Evolutionary conservation across 352 stramenopile genomes (phyloP), one percentile per base, ranked within the genome.

Genomic region (Globisporangium yorkense): DNA sequence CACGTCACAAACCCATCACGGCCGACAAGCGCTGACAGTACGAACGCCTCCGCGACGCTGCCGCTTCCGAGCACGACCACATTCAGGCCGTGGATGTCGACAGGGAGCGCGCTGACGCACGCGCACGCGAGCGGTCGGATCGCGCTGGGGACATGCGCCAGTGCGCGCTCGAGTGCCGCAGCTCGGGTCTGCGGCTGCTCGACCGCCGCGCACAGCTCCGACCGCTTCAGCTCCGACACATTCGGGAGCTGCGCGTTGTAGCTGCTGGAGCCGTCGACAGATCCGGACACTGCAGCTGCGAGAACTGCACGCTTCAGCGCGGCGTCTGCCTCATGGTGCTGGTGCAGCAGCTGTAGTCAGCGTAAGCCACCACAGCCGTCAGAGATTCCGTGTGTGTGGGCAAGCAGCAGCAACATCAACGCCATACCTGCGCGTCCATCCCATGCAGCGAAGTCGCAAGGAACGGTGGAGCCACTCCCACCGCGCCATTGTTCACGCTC

Each of bases 31-130:
- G 72, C 55, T 0, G 71, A 58, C 13, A 70, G 55, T 5, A 81
- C 51, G 48, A 84, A 84, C 31, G 75, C 75, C 18, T 84, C 72
- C 0, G 70, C 57, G 9, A 82, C 52, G 43, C 78, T 80, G 27
- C 73, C 70, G 46, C 60, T 63, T 21, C 78, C 78, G 13, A 83
- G 43, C 18, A 84, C 62, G 20, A 66, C 65, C 6, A 88, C 63
- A 24, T 65, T 54, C 16, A 84, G 62, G 1, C 74, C 78, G n/a
- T 48, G 45, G 7, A 86, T 66, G 9, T 54, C 67, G 10, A 55
- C 15, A 12, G 68, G 65, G 13, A 71, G 58, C 2, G 56, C 60
- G 63, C 46, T 53, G 5, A 41, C 48, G 51, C 68, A 73, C n/a
- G 33, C 64, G 63, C 51, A 71, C 7, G 31, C 67, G 43, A 68